These are phyloP conservation scores for Sporobolomyces pararoseus DNA, from an alignment of 768 basidiomycete genomes.

Conservation along the genomic window DNA sequence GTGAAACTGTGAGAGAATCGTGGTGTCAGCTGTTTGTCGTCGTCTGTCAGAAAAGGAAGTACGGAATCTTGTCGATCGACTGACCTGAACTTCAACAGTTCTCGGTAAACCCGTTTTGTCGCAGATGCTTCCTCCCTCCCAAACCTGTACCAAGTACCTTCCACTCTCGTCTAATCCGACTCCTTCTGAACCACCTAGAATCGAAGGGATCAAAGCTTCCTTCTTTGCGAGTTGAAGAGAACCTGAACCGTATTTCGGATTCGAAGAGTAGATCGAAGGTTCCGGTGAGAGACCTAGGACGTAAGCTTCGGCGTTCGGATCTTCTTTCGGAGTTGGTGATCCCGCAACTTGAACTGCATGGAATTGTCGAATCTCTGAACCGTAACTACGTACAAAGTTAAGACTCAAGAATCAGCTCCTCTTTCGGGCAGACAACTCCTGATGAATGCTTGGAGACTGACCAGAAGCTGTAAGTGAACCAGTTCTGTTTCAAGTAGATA, in stretches of 20 bases:
- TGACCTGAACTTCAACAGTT: conserved; percentile 90
- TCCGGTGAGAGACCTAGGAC: conserved; percentile 40
- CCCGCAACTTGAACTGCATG: conserved; percentile 69
- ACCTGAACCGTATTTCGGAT: conserved; percentile 53
- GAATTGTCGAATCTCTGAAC: conserved; percentile 92
- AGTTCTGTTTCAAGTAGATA: conserved; percentile 72
- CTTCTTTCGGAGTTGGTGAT: conserved; percentile 45
- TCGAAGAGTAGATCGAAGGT: conserved; percentile 35
- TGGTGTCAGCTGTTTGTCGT: too few relatives aligned
- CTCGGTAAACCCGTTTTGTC: conserved; percentile 84
- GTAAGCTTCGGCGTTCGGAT: conserved; percentile 45
- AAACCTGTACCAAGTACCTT: conserved; percentile 74
- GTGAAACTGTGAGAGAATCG: conserved; percentile 40
- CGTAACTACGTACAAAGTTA: too few relatives aligned
- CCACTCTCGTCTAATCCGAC: conserved; percentile 46
- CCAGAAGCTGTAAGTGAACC: conserved; percentile 95
- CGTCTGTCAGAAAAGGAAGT: too few relatives aligned
- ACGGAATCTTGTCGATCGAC: conserved; percentile 42
- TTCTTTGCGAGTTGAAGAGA: conserved; percentile 51
- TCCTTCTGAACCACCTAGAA: conserved; percentile 60
- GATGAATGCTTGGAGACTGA: conserved; percentile 6
- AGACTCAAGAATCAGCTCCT: too few relatives aligned
- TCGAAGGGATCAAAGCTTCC: conserved; percentile 60
- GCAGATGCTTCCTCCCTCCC: conserved; percentile 69
- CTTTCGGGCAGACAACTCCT: too few relatives aligned